These are phyloP conservation scores for Podaxis pistillaris DNA, from an alignment of 768 basidiomycete species.

Conservation along the genomic window DNA sequence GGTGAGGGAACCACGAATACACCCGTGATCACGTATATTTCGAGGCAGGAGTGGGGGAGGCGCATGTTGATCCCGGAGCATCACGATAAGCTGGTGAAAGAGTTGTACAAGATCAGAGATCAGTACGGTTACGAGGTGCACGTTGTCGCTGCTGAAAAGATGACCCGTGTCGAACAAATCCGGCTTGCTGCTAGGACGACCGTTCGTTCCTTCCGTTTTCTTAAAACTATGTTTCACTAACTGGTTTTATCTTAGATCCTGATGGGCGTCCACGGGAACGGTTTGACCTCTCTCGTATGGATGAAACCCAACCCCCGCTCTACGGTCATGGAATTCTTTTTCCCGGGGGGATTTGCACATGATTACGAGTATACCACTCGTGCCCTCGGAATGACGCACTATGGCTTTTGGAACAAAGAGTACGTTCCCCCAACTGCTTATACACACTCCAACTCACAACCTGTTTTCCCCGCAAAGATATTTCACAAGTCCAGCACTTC, in stretches of 20 bases:
- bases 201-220: slow-evolving; percentile 39
- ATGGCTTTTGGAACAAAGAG: slow-evolving; percentile 81
- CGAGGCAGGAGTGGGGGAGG: slow-evolving; percentile 84
- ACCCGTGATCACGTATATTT: slow-evolving; percentile 92
- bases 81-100: slow-evolving; percentile 77
- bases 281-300: slow-evolving; percentile 85
- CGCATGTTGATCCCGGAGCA: slow-evolving; percentile 75
- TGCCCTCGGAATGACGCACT: slow-evolving; percentile 82
- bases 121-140: slow-evolving; percentile 84
- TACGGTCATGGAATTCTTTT: slow-evolving; percentile 94
- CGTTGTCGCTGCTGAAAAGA: slow-evolving; percentile 79
- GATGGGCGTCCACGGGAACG: slow-evolving; percentile 95
- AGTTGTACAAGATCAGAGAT: slow-evolving; percentile 67
- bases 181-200: slow-evolving; percentile 81
- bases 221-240: not conserved
- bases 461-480: slow-evolving; percentile 35
- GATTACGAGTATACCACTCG: slow-evolving; percentile 83
- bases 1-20: slow-evolving; percentile 46
- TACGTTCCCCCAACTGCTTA: slow-evolving; percentile 27
- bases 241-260: slow-evolving; percentile 61
- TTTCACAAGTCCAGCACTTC: slow-evolving; percentile 74
- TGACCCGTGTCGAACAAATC: slow-evolving; percentile 80
- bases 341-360: slow-evolving; percentile 76
- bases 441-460: not conserved
- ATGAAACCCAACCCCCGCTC: slow-evolving; percentile 83